These are phyloP conservation scores for Leucogyrophana mollusca DNA, from an alignment of 768 basidiomycete species.

Conservation along the genomic window DNA sequence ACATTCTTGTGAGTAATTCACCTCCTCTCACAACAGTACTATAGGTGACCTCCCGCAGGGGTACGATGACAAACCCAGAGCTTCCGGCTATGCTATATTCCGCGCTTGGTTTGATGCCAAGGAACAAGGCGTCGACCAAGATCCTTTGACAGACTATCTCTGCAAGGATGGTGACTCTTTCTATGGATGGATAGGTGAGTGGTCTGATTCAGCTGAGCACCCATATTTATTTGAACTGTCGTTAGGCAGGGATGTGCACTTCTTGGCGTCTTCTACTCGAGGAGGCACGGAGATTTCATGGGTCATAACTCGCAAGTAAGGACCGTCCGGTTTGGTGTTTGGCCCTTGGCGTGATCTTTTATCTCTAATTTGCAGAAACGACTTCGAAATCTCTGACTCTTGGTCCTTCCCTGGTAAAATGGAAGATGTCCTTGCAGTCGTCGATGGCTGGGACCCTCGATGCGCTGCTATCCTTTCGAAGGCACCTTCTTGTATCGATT, in stretches of 20 bases:
- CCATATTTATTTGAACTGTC: background rate
- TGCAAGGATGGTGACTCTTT: constrained; percentile 10
- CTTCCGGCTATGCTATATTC: constrained; percentile 23
- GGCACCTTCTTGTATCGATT: constrained; percentile 31
- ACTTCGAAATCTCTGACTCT: constrained; percentile 16
- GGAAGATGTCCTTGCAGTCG: constrained; percentile 19
- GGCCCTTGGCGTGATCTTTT: background rate
- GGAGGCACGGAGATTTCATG: constrained; percentile 16
- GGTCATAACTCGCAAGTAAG: constrained; percentile 21
- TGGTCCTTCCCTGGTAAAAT: constrained; percentile 20
- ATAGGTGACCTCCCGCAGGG: constrained; percentile 10
- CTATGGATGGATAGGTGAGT: constrained; percentile 18
- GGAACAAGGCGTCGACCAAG: constrained; percentile 15
- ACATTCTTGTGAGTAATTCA: constrained; percentile 14
- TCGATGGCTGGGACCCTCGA: constrained; percentile 24
- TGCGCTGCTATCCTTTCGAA: constrained; percentile 20
- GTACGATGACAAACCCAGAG: constrained; percentile 19
- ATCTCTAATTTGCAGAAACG: constrained; percentile 12
- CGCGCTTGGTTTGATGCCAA: constrained; percentile 22
- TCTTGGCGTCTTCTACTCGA: constrained; percentile 15
- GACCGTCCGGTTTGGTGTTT: too few species aligned
- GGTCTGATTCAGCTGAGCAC: background rate
- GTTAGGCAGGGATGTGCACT: constrained; percentile 16
- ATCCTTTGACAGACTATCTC: constrained; percentile 16
- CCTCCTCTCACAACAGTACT: background rate